Percentiles rank a stretch among this genome's conserved stretches.
phyloP scores from a whole-genome alignment of 805 yeast genomes.

The Sugiyamaella chiloensis region DNA sequence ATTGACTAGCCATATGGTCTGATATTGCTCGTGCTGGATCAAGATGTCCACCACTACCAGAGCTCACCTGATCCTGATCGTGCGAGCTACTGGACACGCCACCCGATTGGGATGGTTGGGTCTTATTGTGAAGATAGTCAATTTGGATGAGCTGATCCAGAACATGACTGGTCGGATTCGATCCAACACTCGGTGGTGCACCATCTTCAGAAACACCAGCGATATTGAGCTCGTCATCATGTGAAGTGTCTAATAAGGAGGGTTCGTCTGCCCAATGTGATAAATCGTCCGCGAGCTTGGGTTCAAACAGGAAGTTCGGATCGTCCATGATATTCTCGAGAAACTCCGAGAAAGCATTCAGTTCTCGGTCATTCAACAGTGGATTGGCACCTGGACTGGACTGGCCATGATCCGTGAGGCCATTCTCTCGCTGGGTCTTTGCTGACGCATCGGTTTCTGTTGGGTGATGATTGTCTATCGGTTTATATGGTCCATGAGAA shows the following conservation, averaged over 20 bases:
- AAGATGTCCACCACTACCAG: too few relatives aligned
- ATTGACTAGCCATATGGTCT: background rate
- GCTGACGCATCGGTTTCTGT: background rate
- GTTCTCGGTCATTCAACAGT: constrained; percentile 30
- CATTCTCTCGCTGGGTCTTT: background rate
- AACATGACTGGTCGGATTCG: background rate
- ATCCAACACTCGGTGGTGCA: background rate
- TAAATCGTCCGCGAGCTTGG: constrained; percentile 27
- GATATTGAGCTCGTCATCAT: background rate
- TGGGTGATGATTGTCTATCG: background rate
- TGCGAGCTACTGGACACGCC: too few relatives aligned
- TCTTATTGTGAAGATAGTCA: background rate
- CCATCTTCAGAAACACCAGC: background rate
- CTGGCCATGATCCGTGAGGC: background rate
- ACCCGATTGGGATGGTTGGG: too few relatives aligned
- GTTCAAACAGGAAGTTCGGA: constrained; percentile 32
- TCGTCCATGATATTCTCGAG: constrained; percentile 32
- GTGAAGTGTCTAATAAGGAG: background rate
- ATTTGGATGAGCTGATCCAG: background rate
- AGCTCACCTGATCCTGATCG: too few relatives aligned
- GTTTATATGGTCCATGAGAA: background rate
- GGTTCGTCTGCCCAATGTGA: constrained; percentile 15
- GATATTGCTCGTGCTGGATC: background rate
- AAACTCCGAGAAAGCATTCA: constrained; percentile 30
- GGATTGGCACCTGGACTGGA: constrained; percentile 10